Base-by-base conservation (phyloP, 1,139 yeast species). In the Saccharomyces pastorianus region DNA sequence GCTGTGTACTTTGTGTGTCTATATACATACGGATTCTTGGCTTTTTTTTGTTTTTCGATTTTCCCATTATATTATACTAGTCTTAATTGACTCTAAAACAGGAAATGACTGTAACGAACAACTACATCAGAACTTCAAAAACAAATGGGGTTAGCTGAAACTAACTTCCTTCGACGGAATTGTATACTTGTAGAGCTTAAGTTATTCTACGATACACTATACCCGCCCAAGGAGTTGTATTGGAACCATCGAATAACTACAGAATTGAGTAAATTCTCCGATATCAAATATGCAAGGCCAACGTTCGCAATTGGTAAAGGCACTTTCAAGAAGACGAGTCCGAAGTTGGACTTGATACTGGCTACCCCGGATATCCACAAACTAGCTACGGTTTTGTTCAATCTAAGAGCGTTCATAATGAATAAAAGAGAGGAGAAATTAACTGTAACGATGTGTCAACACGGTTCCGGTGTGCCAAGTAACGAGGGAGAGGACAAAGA, bases 221-320 rank as follows among this genome's bases (percentile, higher is more conserved):
- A 53, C 2, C 47, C 53, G 5, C 51, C 51, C 23, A 57, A 56
- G 38, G 56, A 57, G 42, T 46, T 56, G 47, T 46, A 51, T 41
- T 56, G 54, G 59, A 49, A 13, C 46, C 26, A 47, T 48, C 29
- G 23, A 49, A 58, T 7, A 38, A 46, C 52, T 6, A 31, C 52
- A 25, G 55, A 55, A 41, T 38, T 63, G 13, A 52, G 53, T 25
- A 53, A 46, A 26, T 51, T 63, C 17, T 54, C 60, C 27, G 55
- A 56, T 31, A 56, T 63, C 2, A 42, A 60, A 11, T 63, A 62
- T 29, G 60, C 61, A 11, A 56, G 53, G 41, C 59, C 62, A n/a
- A 57, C 55, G 20, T 55, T 57, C 23, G 46, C 53, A 6, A 23
- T 46, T 26, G 3, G 48, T 46, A 38, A 38, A 1, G 44, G 44